Evolutionary conservation across 2,329 filamentous ascomycete species (phyloP), one percentile per base, ranked within the genome.

Genomic region (Eutypa lata): DNA sequence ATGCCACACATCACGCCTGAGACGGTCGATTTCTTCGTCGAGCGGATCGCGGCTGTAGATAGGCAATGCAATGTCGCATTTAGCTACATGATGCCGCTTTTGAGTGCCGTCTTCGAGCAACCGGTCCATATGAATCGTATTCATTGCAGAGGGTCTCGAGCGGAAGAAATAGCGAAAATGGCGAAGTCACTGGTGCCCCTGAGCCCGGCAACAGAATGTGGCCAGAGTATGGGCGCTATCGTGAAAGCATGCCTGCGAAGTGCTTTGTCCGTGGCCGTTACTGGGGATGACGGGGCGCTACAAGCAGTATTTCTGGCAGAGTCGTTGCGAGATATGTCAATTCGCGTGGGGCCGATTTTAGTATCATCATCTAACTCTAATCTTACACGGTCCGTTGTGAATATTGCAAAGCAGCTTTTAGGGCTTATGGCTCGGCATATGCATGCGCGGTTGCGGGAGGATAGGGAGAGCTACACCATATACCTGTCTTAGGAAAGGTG

Each of bases 1-100:
- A 55, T 55, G 53, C 50, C 50, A 4, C 48, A 49, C 28, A 24
- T 55, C 11, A 53, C 53, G 13, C 28, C 18, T 2, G 53, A 48
- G 24, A 51, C 51, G 1, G 31, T 55, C 7, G 53, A 55, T 24
- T 40, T 47, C 24, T 55, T 55, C 43, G 26, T 53, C 19, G 35
- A 48, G 18, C 47, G 49, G 8, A 35, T 50, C 18, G 31, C 38
- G 8, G 2, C 14, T 7, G 19, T 38, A 7, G 24, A 45, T 5
- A 37, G 8, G 42, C 49, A 50, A 26, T 50, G 49, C 42, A 13
- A 13, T 7, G 42, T 50, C 4, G 49, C 49, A 6, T 33, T 50
- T 18, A 37, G 49, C 49, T 50, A 50, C 19, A 28, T 50, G n/a
- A 16, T 10, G 40, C 49, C 49, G 26, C 19, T 50, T 10, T 26